A percentile compares a stretch with the other conserved stretches of the same genome.
These are phyloP conservation scores for Nemania sp. DNA, from an alignment of 2,329 filamentous ascomycete species.

Conservation along the genomic window DNA sequence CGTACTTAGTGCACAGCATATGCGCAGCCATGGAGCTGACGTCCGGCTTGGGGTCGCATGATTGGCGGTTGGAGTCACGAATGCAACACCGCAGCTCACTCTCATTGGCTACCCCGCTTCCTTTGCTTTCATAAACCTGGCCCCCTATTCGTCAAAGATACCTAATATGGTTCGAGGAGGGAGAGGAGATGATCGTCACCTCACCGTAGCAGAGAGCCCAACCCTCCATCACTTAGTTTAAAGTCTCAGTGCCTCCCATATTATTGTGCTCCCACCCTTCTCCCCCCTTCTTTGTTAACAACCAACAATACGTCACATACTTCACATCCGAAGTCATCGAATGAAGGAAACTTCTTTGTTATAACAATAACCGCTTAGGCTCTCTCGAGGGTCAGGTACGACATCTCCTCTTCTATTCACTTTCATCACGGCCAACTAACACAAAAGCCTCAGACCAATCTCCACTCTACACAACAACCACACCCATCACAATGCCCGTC, in stretches of 20 bases:
- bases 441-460: conserved; percentile 15
- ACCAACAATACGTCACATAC: conserved; percentile 14
- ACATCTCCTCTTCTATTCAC: not conserved
- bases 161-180: not conserved
- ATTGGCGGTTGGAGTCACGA: conserved; percentile 32
- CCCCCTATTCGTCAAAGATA: conserved; percentile 15
- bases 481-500: conserved; percentile 50
- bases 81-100: conserved; percentile 29
- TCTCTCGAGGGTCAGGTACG: conserved; percentile 27
- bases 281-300: conserved; percentile 16
- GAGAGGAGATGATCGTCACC: conserved; percentile 7
- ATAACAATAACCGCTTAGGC: conserved; percentile 20
- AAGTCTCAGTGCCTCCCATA: conserved; percentile 9
- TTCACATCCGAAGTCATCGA: conserved; percentile 14
- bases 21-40: conserved; percentile 29
- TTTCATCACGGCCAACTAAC: conserved; percentile 14
- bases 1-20: conserved; percentile 13
- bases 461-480: conserved; percentile 23
- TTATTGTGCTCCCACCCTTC: not conserved
- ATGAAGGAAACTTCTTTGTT: conserved; percentile 20
- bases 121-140: conserved; percentile 28
- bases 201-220: not conserved
- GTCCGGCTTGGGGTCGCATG: conserved; percentile 29
- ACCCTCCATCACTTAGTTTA: conserved; percentile 10
- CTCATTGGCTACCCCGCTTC: conserved; percentile 41